These are phyloP conservation scores for Verbascum thapsus DNA, from an alignment of 257 asterid species.

Conservation along the genomic window DNA sequence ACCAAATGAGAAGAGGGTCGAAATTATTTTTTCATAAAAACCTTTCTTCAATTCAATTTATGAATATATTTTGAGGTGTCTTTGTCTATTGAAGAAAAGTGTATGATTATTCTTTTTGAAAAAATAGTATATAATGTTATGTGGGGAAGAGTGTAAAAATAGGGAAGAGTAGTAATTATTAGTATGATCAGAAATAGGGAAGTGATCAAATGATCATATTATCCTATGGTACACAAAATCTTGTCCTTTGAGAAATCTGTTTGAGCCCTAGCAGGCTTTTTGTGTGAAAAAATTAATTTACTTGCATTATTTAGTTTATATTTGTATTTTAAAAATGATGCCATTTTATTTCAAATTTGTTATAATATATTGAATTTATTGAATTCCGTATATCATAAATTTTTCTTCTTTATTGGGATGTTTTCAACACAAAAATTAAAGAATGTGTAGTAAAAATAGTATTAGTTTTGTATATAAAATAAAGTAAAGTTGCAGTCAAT, in stretches of 20 bases:
- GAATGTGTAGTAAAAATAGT: too few relatives aligned
- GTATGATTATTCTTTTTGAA: conserved; percentile 47
- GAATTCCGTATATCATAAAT: too few relatives aligned
- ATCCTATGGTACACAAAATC: conserved; percentile 44
- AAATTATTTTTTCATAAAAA: conserved; percentile 32
- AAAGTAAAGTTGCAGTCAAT: too few relatives aligned
- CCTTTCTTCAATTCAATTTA: conserved; percentile 23
- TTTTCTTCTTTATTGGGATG: too few relatives aligned
- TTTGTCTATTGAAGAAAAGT: conserved; percentile 51
- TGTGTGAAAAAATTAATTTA: too few relatives aligned
- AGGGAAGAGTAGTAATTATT: conserved; percentile 31
- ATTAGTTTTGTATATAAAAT: too few relatives aligned
- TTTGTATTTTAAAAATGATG: too few relatives aligned
- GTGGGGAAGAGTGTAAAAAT: conserved; percentile 9
- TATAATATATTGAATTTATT: too few relatives aligned
- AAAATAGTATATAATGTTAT: conserved; percentile 1
- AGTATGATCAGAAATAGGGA: conserved; percentile 34
- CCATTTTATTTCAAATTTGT: too few relatives aligned
- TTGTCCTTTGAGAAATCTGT: conserved; percentile 57
- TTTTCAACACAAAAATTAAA: too few relatives aligned
- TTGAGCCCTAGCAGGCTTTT: conserved; percentile 39
- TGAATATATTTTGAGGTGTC: conserved; percentile 38
- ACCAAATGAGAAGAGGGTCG: conserved; percentile 34
- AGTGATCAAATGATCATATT: conserved; percentile 25
- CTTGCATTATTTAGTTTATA: too few relatives aligned